Evolutionary conservation across 2,329 filamentous ascomycete species (phyloP), one percentile per base, ranked within the genome.

Genomic region (Pyrenophora graminea): DNA sequence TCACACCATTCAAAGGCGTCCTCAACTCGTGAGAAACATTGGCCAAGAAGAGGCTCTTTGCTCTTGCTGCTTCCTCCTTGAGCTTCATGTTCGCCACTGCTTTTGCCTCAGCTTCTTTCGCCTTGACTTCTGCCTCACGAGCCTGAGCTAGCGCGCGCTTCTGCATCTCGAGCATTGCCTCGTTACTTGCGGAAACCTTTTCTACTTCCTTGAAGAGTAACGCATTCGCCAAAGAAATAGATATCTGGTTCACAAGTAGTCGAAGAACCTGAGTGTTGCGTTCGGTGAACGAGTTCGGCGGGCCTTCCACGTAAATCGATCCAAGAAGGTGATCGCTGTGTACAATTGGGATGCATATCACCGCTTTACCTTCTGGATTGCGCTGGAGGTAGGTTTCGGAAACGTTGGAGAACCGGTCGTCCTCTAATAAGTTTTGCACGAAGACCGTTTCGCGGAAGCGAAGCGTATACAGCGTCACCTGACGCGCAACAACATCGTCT

Each of bases 61-160:
- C 89, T 72, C 89, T 90, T 18, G 89, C 88, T 9, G 89, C 89
- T 70, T 93, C 89, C 68, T 93, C 89, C 13, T 90, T 90, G 33
- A 92, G 80, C 72, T 89, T 87, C 68, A 92, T 88, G 69, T 90
- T 91, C 53, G 86, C 83, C 66, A 89, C 85, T 6, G 89, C 89
- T 66, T 90, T 85, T 0, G 87, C 84, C 69, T 92, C 88, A 1
- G 89, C 89, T 45, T 83, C 77, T 70, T 90, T 91, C 8, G 89
- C 89, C 70, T 91, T 91, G 53, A 82, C 82, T 70, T 92, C 88
- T 0, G 89, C 86, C 53, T 86, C 83, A 48, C 86, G 80, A 10
- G 89, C 89, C 66, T 91, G 86, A 3, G 81, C 82, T 8, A 92
- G 79, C 2, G 89, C 87, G 23, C 83, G 82, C 72, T 88, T 91